Percentiles rank a stretch among this genome's conserved stretches.
phyloP scores from a whole-genome alignment of 768 basidiomycete species.

The Symmetrospora coprosmae region DNA sequence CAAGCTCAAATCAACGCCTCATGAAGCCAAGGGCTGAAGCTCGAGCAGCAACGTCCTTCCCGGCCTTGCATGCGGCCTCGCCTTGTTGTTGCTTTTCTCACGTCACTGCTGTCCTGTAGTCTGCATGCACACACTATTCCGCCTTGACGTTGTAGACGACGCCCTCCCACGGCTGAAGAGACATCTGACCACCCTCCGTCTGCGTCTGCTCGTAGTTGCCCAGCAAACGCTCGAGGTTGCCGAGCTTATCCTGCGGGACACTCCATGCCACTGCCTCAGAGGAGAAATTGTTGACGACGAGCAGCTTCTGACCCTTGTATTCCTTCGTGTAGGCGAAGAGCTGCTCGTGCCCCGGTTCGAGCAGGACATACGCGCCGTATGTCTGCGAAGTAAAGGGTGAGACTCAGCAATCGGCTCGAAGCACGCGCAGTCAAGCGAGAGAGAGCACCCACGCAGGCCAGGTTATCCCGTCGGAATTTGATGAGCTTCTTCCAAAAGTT shows the following conservation, averaged over 20 bases:
- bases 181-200: not conserved
- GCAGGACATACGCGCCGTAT: slow-evolving; percentile 49
- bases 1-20: too few relatives aligned
- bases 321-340: slow-evolving; percentile 48
- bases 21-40: not conserved
- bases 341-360: slow-evolving; percentile 42
- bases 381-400: slow-evolving; percentile 39
- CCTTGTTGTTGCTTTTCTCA: not conserved
- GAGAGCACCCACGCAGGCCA: slow-evolving; percentile 44
- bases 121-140: not conserved
- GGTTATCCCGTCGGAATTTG: slow-evolving; percentile 44
- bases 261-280: not conserved
- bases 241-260: not conserved
- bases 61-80: not conserved
- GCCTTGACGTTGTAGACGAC: not conserved
- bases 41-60: not conserved
- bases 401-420: too few relatives aligned
- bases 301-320: slow-evolving; percentile 34
- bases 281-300: slow-evolving; percentile 34
- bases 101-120: not conserved
- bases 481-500: slow-evolving; percentile 52
- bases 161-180: not conserved
- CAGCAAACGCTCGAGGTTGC: not conserved
- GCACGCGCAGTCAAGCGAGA: not conserved
- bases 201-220: not conserved